Percentiles rank a stretch among this genome's conserved stretches.
phyloP scores from a whole-genome alignment of 768 basidiomycete species.

The Lentinula raphanica region DNA sequence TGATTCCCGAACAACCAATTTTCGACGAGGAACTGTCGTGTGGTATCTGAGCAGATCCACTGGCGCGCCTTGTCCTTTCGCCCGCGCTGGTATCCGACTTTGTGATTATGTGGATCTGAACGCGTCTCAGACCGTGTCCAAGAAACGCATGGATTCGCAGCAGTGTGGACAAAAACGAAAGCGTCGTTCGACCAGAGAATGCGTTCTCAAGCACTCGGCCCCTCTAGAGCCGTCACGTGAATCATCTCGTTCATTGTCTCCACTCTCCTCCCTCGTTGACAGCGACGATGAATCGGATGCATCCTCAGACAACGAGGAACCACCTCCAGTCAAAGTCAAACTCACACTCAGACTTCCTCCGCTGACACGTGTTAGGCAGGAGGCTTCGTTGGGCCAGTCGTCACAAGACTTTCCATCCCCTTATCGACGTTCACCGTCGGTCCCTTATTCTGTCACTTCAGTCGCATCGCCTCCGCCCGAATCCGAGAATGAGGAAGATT shows the following conservation, averaged over 20 bases:
- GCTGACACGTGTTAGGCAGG: conserved; percentile 13
- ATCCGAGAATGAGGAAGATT: conserved; percentile 43
- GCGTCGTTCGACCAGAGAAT: conserved; percentile 12
- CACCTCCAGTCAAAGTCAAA: conserved; percentile 61
- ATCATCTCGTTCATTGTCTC: neutral
- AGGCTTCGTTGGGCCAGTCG: neutral
- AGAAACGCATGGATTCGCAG: conserved; percentile 22
- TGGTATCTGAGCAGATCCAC: conserved; percentile 78
- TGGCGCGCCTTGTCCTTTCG: conserved; percentile 72
- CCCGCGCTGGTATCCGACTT: conserved; percentile 65
- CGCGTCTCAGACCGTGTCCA: conserved; percentile 25
- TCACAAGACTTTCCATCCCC: neutral
- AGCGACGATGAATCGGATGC: conserved; percentile 22
- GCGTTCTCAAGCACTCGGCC: conserved; percentile 20
- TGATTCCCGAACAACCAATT: conserved; percentile 52
- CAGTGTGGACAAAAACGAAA: conserved; percentile 39
- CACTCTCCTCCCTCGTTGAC: neutral
- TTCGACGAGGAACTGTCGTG: conserved; percentile 72
- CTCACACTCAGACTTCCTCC: conserved; percentile 50
- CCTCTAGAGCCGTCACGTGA: neutral
- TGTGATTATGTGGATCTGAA: conserved; percentile 60
- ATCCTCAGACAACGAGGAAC: conserved; percentile 31
- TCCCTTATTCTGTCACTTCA: conserved; percentile 32
- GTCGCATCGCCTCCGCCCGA: conserved; percentile 69
- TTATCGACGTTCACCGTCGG: conserved; percentile 45